These are phyloP conservation scores for Coniosporium tulheliwenetii DNA, from an alignment of 2,329 filamentous ascomycete species.

Conservation along the genomic window DNA sequence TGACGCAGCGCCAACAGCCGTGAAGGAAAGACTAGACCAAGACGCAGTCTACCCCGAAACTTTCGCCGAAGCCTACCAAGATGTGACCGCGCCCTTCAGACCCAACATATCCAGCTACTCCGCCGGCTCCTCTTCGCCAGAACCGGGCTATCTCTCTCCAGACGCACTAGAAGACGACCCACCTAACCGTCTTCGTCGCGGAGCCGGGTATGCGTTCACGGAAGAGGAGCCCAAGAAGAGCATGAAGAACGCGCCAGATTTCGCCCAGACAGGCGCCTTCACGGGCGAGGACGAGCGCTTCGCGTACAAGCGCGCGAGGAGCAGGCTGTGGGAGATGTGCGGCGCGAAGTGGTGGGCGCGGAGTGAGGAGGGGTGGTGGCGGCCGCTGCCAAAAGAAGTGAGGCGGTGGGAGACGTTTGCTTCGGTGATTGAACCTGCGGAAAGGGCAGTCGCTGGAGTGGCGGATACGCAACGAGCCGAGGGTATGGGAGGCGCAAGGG, in stretches of 20 bases:
- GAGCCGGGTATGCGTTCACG: constrained; percentile 14
- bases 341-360: constrained; percentile 55
- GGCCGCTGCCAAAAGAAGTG: constrained; percentile 45
- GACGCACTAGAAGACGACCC: constrained; percentile 35
- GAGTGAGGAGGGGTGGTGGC: constrained; percentile 48
- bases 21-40: constrained; percentile 10
- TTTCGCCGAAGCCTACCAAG: constrained; percentile 61
- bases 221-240: constrained; percentile 16
- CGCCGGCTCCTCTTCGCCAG: constrained; percentile 14
- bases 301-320: constrained; percentile 62
- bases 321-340: constrained; percentile 72
- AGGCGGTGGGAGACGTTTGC: constrained; percentile 46
- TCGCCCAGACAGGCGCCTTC: constrained; percentile 50
- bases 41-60: constrained; percentile 51
- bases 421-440: constrained; percentile 2
- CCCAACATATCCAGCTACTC: constrained; percentile 59
- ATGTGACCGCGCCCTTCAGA: constrained; percentile 59
- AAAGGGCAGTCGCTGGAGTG: constrained; percentile 3
- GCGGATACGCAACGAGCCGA: constrained; percentile 8
- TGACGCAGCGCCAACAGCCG: constrained; percentile 3
- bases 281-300: constrained; percentile 73
- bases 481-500: constrained; percentile 8
- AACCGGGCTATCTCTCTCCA: constrained; percentile 21
- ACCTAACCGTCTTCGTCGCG: constrained; percentile 22
- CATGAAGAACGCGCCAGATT: constrained; percentile 33